Percentiles rank a stretch among this genome's conserved stretches.
These are phyloP conservation scores for Candida pseudofarinosa DNA, from an alignment of 805 yeast species.

Conservation along the genomic window DNA sequence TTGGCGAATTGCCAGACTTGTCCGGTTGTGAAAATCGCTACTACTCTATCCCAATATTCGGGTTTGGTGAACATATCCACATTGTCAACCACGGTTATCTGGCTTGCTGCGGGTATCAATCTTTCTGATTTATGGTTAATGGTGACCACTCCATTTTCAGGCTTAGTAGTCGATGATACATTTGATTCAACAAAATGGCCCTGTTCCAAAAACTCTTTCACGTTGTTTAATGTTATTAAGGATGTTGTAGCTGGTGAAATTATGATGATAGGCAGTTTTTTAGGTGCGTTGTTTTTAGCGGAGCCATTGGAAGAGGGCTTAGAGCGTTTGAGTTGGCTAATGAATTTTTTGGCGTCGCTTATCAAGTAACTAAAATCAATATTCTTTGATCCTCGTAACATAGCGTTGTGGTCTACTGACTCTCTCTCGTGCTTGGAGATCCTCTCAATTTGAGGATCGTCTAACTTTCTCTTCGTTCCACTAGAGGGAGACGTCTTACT, in stretches of 20 bases:
- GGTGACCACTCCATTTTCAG: conserved; percentile 40
- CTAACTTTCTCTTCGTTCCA: conserved; percentile 19
- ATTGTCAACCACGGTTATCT: conserved; percentile 80
- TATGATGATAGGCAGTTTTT: conserved; percentile 41
- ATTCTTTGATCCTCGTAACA: conserved; percentile 61
- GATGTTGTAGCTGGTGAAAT: conserved; percentile 46
- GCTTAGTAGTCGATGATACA: conserved; percentile 23
- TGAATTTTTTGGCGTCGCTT: conserved; percentile 60
- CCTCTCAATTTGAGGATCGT: conserved; percentile 49
- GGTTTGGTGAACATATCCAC: conserved; percentile 82
- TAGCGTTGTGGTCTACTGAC: conserved; percentile 55
- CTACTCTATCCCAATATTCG: conserved; percentile 96
- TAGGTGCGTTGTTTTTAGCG: conserved; percentile 12
- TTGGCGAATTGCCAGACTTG: conserved; percentile 95
- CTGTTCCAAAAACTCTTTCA: conserved; percentile 53
- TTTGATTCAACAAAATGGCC: conserved; percentile 63
- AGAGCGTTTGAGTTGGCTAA: conserved; percentile 44
- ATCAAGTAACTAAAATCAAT: conserved; percentile 66
- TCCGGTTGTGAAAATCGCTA: conserved; percentile 94
- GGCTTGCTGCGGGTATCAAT: conserved; percentile 49
- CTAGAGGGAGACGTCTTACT: background rate
- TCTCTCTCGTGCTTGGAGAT: conserved; percentile 47
- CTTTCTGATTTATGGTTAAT: conserved; percentile 53
- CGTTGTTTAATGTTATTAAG: conserved; percentile 34
- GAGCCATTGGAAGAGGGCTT: conserved; percentile 10